Evolutionary conservation across 1,139 yeast species (phyloP).

Genomic region (Lodderomyces pseudojiufengensis): DNA sequence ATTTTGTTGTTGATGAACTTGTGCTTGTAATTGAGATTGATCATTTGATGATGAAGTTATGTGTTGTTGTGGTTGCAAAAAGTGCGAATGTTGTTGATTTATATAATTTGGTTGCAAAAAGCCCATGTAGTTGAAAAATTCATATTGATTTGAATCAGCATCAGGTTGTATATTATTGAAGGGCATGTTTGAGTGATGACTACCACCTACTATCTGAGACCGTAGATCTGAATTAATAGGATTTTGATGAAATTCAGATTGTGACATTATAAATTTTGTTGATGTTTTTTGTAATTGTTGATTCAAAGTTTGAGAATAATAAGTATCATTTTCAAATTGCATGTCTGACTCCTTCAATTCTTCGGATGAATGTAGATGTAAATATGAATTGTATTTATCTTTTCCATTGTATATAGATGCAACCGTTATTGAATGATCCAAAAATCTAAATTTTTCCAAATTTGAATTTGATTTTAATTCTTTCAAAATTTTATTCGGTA

Average conservation of each 20-base stretch:
- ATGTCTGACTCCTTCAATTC: slow-evolving; percentile 33
- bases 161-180: slow-evolving; percentile 2
- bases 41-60: neutral
- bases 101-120: slow-evolving; percentile 1
- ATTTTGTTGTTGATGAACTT: too few relatives aligned
- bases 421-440: slow-evolving; percentile 43
- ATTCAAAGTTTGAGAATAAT: slow-evolving; percentile 3
- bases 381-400: slow-evolving; percentile 34
- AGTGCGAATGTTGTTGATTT: neutral
- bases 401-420: slow-evolving; percentile 34
- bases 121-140: slow-evolving; percentile 5
- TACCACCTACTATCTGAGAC: too few relatives aligned
- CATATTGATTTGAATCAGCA: too few relatives aligned
- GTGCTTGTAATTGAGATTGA: neutral
- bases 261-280: too few relatives aligned
- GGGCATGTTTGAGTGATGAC: slow-evolving; percentile 5
- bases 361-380: slow-evolving; percentile 28
- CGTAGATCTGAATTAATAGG: too few relatives aligned
- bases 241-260: too few relatives aligned
- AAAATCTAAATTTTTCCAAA: slow-evolving; percentile 17
- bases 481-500: slow-evolving; percentile 1
- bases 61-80: slow-evolving; percentile 1
- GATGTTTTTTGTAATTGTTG: too few relatives aligned
- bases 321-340: slow-evolving; percentile 28
- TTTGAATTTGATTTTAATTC: neutral